A percentile compares a stretch with the other conserved stretches of the same genome.
Evolutionary conservation across 345 rosid species (phyloP).

Genomic region (Populus simonii): DNA sequence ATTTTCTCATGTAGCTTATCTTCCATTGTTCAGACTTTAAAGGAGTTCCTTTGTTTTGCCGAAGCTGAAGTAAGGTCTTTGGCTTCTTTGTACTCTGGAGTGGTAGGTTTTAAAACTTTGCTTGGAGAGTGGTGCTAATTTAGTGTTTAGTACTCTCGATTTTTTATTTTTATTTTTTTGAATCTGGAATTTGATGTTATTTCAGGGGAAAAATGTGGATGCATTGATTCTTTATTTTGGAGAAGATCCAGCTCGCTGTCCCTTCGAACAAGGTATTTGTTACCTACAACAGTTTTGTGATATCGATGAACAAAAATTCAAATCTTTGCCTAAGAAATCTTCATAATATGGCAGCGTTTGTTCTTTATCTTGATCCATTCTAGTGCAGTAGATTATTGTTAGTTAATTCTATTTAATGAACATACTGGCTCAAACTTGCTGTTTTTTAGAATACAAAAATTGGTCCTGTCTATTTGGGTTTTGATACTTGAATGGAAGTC

Average conservation of each 20-base stretch:
- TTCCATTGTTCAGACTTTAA: constrained; percentile 45
- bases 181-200: constrained; percentile 4
- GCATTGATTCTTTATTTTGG: constrained; percentile 89
- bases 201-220: constrained; percentile 85
- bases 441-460: neutral
- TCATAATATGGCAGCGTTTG: neutral
- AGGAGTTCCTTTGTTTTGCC: constrained; percentile 73
- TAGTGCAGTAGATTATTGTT: neutral
- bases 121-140: neutral
- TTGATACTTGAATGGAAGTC: neutral
- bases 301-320: neutral
- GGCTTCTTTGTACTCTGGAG: constrained; percentile 76
- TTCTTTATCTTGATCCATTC: neutral
- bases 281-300: neutral
- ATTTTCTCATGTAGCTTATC: neutral
- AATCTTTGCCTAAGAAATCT: neutral
- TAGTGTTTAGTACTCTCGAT: constrained; percentile 3
- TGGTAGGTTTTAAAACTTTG: constrained; percentile 47
- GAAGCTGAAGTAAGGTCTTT: constrained; percentile 81
- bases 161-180: neutral
- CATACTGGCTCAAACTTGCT: neutral
- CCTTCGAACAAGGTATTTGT: constrained; percentile 80
- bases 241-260: constrained; percentile 90
- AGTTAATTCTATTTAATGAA: neutral
- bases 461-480: neutral